phyloP scores from a whole-genome alignment of 306 rosid genomes.

The Arachis hypogaea region DNA sequence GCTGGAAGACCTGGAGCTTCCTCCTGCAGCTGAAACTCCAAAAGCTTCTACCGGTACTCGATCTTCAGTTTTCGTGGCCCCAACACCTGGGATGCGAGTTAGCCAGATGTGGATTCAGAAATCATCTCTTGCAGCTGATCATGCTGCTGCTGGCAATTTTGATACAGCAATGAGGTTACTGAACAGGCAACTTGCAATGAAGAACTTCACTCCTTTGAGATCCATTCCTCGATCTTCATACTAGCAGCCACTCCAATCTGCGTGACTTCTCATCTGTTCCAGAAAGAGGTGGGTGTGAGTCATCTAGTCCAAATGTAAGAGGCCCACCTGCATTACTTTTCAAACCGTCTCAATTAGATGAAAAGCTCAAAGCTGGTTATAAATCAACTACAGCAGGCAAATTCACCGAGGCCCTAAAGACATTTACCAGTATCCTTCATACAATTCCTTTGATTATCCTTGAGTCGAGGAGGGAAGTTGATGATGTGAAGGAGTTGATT shows the following conservation, averaged over 20 bases:
- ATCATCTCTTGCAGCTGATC: slow-evolving; percentile 96
- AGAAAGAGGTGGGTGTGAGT: slow-evolving; percentile 85
- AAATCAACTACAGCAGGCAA: slow-evolving; percentile 82
- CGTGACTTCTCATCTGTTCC: slow-evolving; percentile 83
- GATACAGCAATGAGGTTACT: slow-evolving; percentile 93
- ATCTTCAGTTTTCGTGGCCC: slow-evolving; percentile 71
- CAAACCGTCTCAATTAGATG: slow-evolving; percentile 79
- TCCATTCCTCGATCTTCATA: slow-evolving; percentile 75
- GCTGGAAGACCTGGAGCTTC: slow-evolving; percentile 87
- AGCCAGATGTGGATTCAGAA: slow-evolving; percentile 90
- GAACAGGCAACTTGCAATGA: slow-evolving; percentile 85
- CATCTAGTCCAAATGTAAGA: slow-evolving; percentile 80
- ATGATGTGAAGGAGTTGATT: slow-evolving; percentile 87
- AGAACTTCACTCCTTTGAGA: slow-evolving; percentile 74
- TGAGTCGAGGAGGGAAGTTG: slow-evolving; percentile 91
- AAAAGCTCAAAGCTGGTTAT: slow-evolving; percentile 87
- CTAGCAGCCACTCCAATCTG: slow-evolving; percentile 77
- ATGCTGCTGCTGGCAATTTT: slow-evolving; percentile 91
- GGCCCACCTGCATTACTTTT: slow-evolving; percentile 78
- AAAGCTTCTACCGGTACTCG: slow-evolving; percentile 54
- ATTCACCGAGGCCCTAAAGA: slow-evolving; percentile 72
- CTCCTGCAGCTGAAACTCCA: slow-evolving; percentile 83
- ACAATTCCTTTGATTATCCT: slow-evolving; percentile 82
- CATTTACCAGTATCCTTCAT: slow-evolving; percentile 71
- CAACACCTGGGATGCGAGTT: slow-evolving; percentile 91